A percentile compares a stretch with the other conserved stretches of the same genome.
Conservation (phyloP, 768 basidiomycete species). For the Serendipita indica region DNA sequence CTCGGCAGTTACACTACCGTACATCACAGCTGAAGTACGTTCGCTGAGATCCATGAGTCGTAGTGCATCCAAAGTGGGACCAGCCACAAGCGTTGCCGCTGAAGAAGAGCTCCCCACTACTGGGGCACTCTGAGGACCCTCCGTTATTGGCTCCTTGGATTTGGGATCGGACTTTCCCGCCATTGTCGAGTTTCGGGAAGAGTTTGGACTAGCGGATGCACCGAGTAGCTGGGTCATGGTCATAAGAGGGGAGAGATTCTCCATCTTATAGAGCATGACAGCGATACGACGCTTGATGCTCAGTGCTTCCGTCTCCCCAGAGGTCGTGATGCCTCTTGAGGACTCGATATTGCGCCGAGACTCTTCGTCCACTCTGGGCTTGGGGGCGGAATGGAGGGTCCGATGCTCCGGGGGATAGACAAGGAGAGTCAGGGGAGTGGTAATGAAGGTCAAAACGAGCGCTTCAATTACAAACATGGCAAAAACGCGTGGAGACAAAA, state of each 20-base stretch:
- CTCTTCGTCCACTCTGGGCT: conserved; percentile 4
- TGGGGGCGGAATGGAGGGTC: conserved; percentile 9
- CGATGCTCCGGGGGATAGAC: conserved; percentile 63
- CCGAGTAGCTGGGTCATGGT: conserved; percentile 28
- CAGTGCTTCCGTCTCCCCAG: conserved; percentile 6
- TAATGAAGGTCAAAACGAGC: conserved; percentile 63
- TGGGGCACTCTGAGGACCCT: conserved; percentile 6
- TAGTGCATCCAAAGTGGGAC: conserved; percentile 46
- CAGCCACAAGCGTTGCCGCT: background rate
- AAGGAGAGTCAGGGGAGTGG: conserved; percentile 63
- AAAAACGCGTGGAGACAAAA: conserved; percentile 37
- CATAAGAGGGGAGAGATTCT: conserved; percentile 30
- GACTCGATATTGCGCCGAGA: conserved; percentile 1
- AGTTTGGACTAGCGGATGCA: background rate
- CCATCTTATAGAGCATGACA: conserved; percentile 28
- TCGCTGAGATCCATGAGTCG: conserved; percentile 82
- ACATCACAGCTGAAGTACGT: conserved; percentile 76
- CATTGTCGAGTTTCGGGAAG: background rate
- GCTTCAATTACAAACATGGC: conserved; percentile 82
- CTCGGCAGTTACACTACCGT: conserved; percentile 57
- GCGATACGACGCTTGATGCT: conserved; percentile 21
- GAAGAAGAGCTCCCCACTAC: conserved; percentile 14
- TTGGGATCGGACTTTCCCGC: background rate
- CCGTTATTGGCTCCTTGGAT: background rate
- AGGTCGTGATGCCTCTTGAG: background rate